phyloP scores from a whole-genome alignment of 306 rosid species.

The Lathyrus tuberosus region DNA sequence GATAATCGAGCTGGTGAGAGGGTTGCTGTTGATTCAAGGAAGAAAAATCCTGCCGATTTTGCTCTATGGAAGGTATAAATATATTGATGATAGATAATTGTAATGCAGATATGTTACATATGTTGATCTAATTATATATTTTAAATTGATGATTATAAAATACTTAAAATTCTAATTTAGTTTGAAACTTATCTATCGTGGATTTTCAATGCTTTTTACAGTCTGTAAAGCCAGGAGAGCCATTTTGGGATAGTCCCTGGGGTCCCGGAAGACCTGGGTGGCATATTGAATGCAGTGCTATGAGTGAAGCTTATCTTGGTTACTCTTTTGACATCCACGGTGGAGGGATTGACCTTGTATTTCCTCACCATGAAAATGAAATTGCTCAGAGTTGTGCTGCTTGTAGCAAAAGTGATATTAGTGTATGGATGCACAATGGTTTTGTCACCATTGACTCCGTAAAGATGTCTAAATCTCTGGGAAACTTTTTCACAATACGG shows the following conservation, averaged over 20 bases:
- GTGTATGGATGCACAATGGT: slow-evolving; percentile 96
- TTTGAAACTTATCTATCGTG: slow-evolving; percentile 31
- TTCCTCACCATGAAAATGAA: slow-evolving; percentile 99
- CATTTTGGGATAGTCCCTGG: slow-evolving; percentile 99
- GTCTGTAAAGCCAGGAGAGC: slow-evolving; percentile 95
- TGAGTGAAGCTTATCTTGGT: slow-evolving; percentile 89
- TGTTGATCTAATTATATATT: slow-evolving; percentile 15
- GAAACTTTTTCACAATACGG: slow-evolving; percentile 95
- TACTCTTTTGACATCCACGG: slow-evolving; percentile 95
- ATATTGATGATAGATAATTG: slow-evolving; percentile 27
- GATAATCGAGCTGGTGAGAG: slow-evolving; percentile 99
- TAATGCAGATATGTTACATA: slow-evolving; percentile 18
- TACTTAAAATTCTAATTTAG: slow-evolving; percentile 27
- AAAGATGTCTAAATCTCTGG: slow-evolving; percentile 97
- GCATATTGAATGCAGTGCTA: slow-evolving; percentile 99
- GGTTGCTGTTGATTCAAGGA: slow-evolving; percentile 88
- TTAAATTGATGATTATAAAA: slow-evolving; percentile 4
- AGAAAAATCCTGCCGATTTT: slow-evolving; percentile 96
- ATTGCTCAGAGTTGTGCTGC: slow-evolving; percentile 99
- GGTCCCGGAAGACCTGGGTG: slow-evolving; percentile 99
- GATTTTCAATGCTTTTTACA: slow-evolving; percentile 45
- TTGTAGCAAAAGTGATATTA: slow-evolving; percentile 72
- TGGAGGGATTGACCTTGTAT: slow-evolving; percentile 94
- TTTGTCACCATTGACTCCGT: slow-evolving; percentile 87
- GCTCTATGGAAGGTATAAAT: slow-evolving; percentile 88